A percentile compares a stretch with the other conserved stretches of the same genome.
Conservation (phyloP, 257 asterid species). For the Nicotiana sylvestris region DNA sequence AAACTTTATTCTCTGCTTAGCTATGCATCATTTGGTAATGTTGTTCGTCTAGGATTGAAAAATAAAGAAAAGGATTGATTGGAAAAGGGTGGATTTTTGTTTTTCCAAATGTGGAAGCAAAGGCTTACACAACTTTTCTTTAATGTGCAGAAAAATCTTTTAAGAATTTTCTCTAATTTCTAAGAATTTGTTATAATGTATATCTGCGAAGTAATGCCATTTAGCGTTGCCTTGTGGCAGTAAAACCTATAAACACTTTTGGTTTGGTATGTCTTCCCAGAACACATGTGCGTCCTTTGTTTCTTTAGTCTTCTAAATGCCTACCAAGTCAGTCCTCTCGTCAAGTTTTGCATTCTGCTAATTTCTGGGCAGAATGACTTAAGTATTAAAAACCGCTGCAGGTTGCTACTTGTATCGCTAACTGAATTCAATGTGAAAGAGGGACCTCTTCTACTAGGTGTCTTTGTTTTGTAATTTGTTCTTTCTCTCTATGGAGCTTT, state of each 20-base stretch:
- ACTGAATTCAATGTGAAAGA: background rate
- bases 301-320: background rate
- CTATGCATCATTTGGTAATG: background rate
- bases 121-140: background rate
- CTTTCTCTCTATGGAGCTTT: background rate
- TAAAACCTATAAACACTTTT: background rate
- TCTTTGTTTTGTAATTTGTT: background rate
- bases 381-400: background rate
- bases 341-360: background rate
- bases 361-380: background rate
- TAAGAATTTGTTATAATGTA: background rate
- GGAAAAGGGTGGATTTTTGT: background rate
- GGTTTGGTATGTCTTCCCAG: background rate
- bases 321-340: background rate
- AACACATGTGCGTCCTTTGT: background rate
- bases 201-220: background rate
- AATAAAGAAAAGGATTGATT: background rate
- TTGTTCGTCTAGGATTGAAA: background rate
- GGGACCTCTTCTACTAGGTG: background rate
- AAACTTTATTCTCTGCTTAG: background rate
- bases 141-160: background rate
- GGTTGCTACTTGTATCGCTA: background rate
- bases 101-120: background rate
- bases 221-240: constrained; percentile 1
- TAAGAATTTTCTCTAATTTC: background rate